Evolutionary conservation across 768 basidiomycete species (phyloP), one percentile per base, ranked within the genome.

Genomic region (Termitomyces sp.): DNA sequence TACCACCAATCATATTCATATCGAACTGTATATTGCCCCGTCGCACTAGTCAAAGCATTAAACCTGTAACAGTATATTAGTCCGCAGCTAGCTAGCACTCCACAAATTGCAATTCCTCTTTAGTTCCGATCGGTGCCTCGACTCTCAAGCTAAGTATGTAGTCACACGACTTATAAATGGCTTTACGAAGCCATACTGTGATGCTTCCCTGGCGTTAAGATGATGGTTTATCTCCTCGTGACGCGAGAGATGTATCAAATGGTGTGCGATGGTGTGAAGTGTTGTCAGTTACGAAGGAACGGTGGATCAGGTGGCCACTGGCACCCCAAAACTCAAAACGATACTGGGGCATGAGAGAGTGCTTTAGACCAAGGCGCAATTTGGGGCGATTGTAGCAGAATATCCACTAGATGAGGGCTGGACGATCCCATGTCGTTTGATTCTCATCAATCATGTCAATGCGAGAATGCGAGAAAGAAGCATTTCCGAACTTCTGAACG

Each of bases 111-210:
- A 35, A 23, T 31, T 23, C 31, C 35, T 46, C 17, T 2, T 47
- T 29, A 23, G 2, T 55, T 47, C 54, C 54, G 45, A 47, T 55
- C 45, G 38, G 37, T 37, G n/a, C 41, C 21, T 41, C n/a, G 44
- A 53, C 11, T 19, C 6, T 52, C 14, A 19, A 41, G n/a, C 11
- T 7, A n/a, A n/a, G 21, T 27, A 46, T 7, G 7, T 11, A 19
- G 50, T 47, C 54, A 55, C 54, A 55, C 54, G 54, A 55, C 35
- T 31, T 21, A 3, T n/a, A n/a, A n/a, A n/a, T n/a, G n/a, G 32
- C 31, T 25, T 8, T 34, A 48, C 6, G 16, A 12, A 53, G 29
- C 29, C 43, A 10, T 29, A 16, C 7, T 21, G 8, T 38, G 49
- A 27, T 32, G 43, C 53, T 38, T 54, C 42, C 29, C 32, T 19